Percentiles rank a stretch among this genome's conserved stretches.
These are phyloP conservation scores for Aschersonia sp. DNA, from an alignment of 2,329 filamentous ascomycete species.

Conservation along the genomic window DNA sequence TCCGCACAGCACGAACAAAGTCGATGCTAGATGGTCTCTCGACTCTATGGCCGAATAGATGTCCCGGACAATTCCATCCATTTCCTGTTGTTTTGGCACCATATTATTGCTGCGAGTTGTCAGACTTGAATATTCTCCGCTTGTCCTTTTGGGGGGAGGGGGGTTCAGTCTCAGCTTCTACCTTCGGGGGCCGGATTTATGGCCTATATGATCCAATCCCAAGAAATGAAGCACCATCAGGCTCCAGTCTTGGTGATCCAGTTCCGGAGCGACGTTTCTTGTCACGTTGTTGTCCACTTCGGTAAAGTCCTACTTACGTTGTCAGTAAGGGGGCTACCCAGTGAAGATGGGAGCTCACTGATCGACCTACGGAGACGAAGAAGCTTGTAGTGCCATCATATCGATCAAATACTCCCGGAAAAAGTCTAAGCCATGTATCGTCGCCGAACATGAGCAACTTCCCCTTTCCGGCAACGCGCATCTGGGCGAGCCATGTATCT, in stretches of 20 bases:
- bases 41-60: constrained; percentile 66
- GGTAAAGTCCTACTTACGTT: constrained; percentile 62
- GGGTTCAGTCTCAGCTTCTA: neutral
- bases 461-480: constrained; percentile 57
- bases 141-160: constrained; percentile 16
- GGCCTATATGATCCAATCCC: constrained; percentile 91
- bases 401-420: constrained; percentile 75
- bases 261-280: constrained; percentile 66
- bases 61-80: constrained; percentile 68
- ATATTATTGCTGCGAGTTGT: constrained; percentile 56
- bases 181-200: constrained; percentile 84
- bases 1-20: constrained; percentile 74
- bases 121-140: neutral
- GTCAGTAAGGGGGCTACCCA: neutral
- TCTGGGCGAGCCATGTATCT: constrained; percentile 92
- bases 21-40: constrained; percentile 56
- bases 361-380: constrained; percentile 75
- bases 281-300: constrained; percentile 98
- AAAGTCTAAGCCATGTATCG: constrained; percentile 96
- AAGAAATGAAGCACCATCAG: constrained; percentile 92
- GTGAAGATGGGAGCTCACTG: neutral
- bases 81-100: constrained; percentile 84
- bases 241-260: constrained; percentile 72
- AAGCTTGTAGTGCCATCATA: constrained; percentile 93
- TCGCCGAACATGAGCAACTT: constrained; percentile 92